Evolutionary conservation across 495 filamentous ascomycete species (phyloP), one percentile per base, ranked within the genome.

Genomic region (Darksidea phi): DNA sequence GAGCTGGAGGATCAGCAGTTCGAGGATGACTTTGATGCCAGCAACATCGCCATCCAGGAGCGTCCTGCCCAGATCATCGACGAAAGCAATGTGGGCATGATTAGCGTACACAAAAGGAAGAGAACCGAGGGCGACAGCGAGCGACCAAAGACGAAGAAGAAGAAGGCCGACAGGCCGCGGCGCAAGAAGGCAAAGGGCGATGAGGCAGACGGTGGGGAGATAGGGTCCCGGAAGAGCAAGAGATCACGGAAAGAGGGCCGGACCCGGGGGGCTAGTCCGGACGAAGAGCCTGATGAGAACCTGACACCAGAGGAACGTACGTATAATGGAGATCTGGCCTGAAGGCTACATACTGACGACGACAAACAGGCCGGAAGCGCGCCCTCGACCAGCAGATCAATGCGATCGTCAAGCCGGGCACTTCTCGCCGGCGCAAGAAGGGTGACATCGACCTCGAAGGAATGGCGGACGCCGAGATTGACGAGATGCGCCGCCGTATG

Each of bases 1-100:
- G 94, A 98, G 72, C 87, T 98, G 66, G 95, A 97, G 73, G 94
- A 97, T 71, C 88, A 87, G 46, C 86, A 95, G 71, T 96, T 99
- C 74, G 86, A 88, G 46, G 85, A 32, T 32, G 28, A 96, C 66
- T 96, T 96, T 74, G 90, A 97, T 68, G 88, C 88, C 0, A 82
- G 80, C 55, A 84, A 85, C 28, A 83, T 91, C 47, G 84, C 84
- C 37, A 80, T 92, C 67, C 88, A 93, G 52, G 89, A 92, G 61
- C 83, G 86, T 32, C 86, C 86, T 10, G 77, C 81, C 26, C 81
- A 94, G 25, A 86, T 88, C 17, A 89, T 97, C 59, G 95, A 97
- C 67, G 90, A 95, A 63, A 88, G 89, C 49, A 90, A 90, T 37
- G 80, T 94, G 55, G 77, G 76, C 49, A 72, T 95, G 5, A 82